phyloP scores from a whole-genome alignment of 208 protist species.

The Acanthamoeba divionensis region DNA sequence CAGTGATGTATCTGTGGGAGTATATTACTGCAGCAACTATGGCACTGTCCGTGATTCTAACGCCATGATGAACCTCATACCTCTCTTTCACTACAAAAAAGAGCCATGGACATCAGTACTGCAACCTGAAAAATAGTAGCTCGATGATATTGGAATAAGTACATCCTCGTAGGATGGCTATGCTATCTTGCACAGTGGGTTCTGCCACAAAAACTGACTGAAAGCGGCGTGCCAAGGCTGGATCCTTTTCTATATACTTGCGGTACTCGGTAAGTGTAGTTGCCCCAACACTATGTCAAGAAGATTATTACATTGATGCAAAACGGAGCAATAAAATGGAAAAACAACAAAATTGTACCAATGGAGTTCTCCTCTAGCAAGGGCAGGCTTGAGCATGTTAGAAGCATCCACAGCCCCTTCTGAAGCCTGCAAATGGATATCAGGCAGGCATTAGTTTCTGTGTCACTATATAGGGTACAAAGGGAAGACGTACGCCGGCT shows the following conservation, averaged over 20 bases:
- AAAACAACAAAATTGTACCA: constrained; percentile 27
- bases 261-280: constrained; percentile 97
- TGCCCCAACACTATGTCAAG: constrained; percentile 92
- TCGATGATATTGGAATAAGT: background rate
- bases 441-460: background rate
- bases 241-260: constrained; percentile 96
- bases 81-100: constrained; percentile 68
- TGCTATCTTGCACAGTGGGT: constrained; percentile 94
- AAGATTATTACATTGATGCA: no score
- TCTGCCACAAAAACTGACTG: constrained; percentile 95
- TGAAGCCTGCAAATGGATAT: background rate
- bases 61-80: constrained; percentile 84
- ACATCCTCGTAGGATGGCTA: constrained; percentile 92
- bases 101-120: no score
- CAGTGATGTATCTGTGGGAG: constrained; percentile 92
- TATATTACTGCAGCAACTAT: constrained; percentile 84
- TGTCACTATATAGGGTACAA: background rate
- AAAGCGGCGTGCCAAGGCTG: constrained; percentile 97
- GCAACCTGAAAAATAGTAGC: no score
- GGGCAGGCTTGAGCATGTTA: constrained; percentile 97
- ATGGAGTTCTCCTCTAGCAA: constrained; percentile 93
- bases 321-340: background rate
- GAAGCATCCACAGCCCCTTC: constrained; percentile 79
- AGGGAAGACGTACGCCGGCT: constrained; percentile 77
- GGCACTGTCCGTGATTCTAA: constrained; percentile 83